Evolutionary conservation across 441 rosid genomes (phyloP).

Genomic region (Populus tomentosa): DNA sequence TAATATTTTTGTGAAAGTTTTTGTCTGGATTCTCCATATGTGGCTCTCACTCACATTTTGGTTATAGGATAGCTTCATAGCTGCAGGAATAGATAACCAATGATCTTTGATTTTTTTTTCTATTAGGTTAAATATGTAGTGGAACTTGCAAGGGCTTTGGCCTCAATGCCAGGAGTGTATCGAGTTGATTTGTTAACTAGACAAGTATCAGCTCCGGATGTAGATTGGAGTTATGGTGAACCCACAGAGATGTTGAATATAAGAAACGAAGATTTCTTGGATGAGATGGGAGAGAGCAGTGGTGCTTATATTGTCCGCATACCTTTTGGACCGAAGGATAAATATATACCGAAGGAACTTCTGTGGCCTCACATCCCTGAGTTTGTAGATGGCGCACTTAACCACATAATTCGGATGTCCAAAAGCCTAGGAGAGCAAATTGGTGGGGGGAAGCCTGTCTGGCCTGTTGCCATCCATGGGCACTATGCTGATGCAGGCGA

Average conservation of each 20-base stretch:
- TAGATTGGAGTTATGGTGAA: slow-evolving; percentile 83
- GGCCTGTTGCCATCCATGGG: slow-evolving; percentile 97
- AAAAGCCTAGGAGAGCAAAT: slow-evolving; percentile 80
- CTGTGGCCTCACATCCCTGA: slow-evolving; percentile 94
- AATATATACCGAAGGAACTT: slow-evolving; percentile 75
- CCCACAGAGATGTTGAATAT: slow-evolving; percentile 84
- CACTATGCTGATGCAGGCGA: slow-evolving; percentile 99
- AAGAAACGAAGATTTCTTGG: slow-evolving; percentile 38
- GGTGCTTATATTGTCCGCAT: slow-evolving; percentile 90
- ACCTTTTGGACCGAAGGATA: slow-evolving; percentile 92
- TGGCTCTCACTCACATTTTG: neutral
- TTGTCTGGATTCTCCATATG: neutral
- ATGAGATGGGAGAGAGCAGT: slow-evolving; percentile 83
- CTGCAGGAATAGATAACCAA: neutral
- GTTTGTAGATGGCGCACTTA: slow-evolving; percentile 92
- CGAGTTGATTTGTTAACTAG: slow-evolving; percentile 95
- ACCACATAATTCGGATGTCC: slow-evolving; percentile 77
- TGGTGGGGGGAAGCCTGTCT: slow-evolving; percentile 66
- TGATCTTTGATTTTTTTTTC: slow-evolving; percentile 8
- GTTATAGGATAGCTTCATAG: neutral
- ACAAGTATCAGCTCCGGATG: slow-evolving; percentile 81
- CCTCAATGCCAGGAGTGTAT: slow-evolving; percentile 88
- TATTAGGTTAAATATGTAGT: slow-evolving; percentile 93
- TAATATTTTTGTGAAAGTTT: slow-evolving; percentile 16
- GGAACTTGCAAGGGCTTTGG: slow-evolving; percentile 97